A percentile compares a stretch with the other conserved stretches of the same genome.
These are phyloP conservation scores for Xylaria sp. DNA, from an alignment of 2,329 filamentous ascomycete genomes.

Conservation along the genomic window DNA sequence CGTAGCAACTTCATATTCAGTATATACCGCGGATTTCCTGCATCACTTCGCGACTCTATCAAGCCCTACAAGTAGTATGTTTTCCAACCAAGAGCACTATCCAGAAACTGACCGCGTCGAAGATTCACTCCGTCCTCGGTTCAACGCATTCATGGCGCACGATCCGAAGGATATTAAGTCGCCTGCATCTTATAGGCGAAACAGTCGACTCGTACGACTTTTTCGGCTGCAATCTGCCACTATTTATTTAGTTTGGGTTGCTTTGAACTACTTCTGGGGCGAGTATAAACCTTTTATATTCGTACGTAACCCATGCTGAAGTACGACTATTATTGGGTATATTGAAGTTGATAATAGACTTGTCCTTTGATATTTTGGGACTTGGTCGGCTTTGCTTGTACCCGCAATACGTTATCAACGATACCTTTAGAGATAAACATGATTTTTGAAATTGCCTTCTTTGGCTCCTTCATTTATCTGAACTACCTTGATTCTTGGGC, in stretches of 20 bases:
- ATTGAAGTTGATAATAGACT: conserved; percentile 4
- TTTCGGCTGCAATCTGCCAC: neutral
- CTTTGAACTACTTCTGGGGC: too few species aligned
- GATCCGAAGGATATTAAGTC: neutral
- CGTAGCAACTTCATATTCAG: neutral
- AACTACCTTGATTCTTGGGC: neutral
- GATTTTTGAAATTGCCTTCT: neutral
- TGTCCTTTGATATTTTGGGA: conserved; percentile 12
- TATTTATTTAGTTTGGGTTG: neutral
- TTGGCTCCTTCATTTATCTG: neutral
- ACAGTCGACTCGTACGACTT: neutral
- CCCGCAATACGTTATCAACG: neutral
- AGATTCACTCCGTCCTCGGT: neutral
- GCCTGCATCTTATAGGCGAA: neutral
- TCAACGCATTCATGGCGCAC: neutral
- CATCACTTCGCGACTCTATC: neutral
- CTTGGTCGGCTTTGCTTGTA: neutral
- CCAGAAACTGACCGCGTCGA: neutral
- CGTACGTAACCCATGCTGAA: neutral
- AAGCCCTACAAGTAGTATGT: neutral
- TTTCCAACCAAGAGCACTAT: neutral
- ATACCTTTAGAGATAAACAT: conserved; percentile 12
- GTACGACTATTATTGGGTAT: neutral
- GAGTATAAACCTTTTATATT: too few species aligned
- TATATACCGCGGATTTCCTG: neutral